Base-by-base conservation (phyloP, 306 rosid genomes). In the Vicia sativa region DNA sequence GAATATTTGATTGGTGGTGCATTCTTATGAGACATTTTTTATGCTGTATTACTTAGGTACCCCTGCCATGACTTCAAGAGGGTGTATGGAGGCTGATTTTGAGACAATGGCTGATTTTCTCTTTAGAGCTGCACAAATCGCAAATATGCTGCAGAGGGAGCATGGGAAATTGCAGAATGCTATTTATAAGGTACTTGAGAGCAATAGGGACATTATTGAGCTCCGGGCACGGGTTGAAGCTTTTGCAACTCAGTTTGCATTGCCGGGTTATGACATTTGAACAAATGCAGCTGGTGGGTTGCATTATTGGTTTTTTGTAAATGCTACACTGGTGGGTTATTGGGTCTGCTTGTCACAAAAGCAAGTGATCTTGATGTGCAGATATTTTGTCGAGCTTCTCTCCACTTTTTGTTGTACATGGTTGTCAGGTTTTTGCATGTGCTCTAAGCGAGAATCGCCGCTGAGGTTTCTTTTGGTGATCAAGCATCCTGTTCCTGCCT, bases 21-120 rank as follows among this genome's bases (percentile, higher is more conserved):
- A 26, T 28, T 70, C 21, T 74, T 37, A 14, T 54, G 59, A 11
- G 70, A 15, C 38, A 2, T 8, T 62, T 72, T 60, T 62, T 34
- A 12, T 80, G 64, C 15, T 77, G 53, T 61, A 71, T 62, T 64
- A 46, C 14, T 66, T 58, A 92, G 98, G 98, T 79, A 87, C 98
- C 49, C 96, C 98, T 54, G 98, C 98, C 49, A 93, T 93, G 96
- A 93, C 96, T 28, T 80, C 96, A 63, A 90, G 98, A 79, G 98
- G 98, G 14, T 92, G 98, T 63, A 61, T 92, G 75, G 98, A 93
- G 87, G 53, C 83, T 14, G 98, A 93, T 79, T 93, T 90, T 74
- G 98, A 90, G 79, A 82, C 87, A 16, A 86, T 93, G 75, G 93
- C 91, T 11, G 96, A 90, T 25, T 88, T 83, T 77, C 97, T 93